Conservation (phyloP, 2,329 filamentous ascomycete genomes). For the Albifimbria verrucaria region DNA sequence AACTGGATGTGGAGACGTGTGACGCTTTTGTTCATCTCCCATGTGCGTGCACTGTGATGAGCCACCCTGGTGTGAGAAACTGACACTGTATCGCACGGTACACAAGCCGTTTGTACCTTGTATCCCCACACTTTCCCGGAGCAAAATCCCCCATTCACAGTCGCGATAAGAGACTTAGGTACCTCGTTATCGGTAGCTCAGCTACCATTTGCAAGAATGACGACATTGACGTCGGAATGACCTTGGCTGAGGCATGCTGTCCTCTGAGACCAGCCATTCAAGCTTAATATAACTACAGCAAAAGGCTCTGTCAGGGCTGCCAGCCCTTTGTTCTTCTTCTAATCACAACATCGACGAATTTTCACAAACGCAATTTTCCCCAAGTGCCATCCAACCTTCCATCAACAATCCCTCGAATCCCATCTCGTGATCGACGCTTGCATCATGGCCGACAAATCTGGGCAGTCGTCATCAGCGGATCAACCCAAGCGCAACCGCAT, state of each 20-base stretch:
- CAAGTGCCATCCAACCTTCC: not conserved
- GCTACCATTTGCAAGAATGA: constrained; percentile 4
- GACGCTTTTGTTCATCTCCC: not conserved
- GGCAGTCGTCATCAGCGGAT: constrained; percentile 13
- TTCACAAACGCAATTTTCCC: not conserved
- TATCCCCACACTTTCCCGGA: not conserved
- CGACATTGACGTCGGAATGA: constrained; percentile 9
- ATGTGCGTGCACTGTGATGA: no score
- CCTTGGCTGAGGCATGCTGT: not conserved
- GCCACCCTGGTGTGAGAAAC: no score
- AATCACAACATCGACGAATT: not conserved
- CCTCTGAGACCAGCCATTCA: not conserved
- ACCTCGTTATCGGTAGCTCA: not conserved
- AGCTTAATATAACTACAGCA: not conserved
- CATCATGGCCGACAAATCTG: constrained; percentile 21
- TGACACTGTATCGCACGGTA: not conserved
- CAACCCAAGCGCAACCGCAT: constrained; percentile 27
- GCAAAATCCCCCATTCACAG: not conserved
- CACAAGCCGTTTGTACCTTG: not conserved
- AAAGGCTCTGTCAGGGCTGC: constrained; percentile 9
- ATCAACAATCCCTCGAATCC: no score
- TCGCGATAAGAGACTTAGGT: not conserved
- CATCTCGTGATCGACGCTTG: no score
- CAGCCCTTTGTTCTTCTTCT: constrained; percentile 1
- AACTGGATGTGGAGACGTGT: not conserved